These are phyloP conservation scores for Achaetomium macrosporum DNA, from an alignment of 2,329 filamentous ascomycete species.

Conservation along the genomic window DNA sequence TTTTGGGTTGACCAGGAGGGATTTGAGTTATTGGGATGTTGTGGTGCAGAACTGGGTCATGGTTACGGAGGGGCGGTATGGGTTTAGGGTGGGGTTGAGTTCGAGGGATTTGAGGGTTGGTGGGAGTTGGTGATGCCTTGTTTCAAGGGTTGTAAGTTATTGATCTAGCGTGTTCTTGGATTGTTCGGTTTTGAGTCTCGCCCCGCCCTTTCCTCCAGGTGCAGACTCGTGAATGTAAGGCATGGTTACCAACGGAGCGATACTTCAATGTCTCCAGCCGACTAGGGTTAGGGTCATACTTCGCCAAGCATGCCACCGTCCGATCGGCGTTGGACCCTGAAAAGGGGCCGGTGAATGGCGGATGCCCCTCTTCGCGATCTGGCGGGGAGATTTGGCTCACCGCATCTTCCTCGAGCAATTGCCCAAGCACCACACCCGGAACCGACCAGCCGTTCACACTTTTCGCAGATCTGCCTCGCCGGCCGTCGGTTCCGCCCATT, in stretches of 20 bases:
- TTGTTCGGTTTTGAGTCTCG: too few relatives aligned
- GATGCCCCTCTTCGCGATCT: background rate
- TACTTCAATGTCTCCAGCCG: too few relatives aligned
- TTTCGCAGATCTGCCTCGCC: background rate
- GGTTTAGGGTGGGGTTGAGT: slow-evolving; percentile 23
- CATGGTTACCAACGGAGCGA: too few relatives aligned
- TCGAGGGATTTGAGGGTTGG: slow-evolving; percentile 20
- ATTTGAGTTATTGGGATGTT: slow-evolving; percentile 69
- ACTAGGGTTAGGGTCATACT: too few relatives aligned
- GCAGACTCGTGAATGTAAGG: too few relatives aligned
- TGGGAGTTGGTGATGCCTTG: slow-evolving; percentile 19
- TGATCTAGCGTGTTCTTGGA: too few relatives aligned
- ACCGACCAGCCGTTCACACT: too few relatives aligned
- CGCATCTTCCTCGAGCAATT: background rate
- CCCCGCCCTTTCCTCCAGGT: too few relatives aligned
- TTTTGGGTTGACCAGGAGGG: slow-evolving; percentile 58
- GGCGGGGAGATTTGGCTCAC: background rate
- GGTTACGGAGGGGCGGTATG: slow-evolving; percentile 23
- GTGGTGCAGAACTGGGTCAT: slow-evolving; percentile 62
- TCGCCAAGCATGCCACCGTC: background rate
- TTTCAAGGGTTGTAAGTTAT: too few relatives aligned
- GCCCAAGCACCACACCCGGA: background rate
- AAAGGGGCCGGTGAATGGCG: background rate
- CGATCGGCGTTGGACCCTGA: slow-evolving; percentile 2
- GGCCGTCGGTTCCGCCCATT: background rate